These are phyloP conservation scores for Xylona heveae DNA, from an alignment of 495 filamentous ascomycete species.

Conservation along the genomic window DNA sequence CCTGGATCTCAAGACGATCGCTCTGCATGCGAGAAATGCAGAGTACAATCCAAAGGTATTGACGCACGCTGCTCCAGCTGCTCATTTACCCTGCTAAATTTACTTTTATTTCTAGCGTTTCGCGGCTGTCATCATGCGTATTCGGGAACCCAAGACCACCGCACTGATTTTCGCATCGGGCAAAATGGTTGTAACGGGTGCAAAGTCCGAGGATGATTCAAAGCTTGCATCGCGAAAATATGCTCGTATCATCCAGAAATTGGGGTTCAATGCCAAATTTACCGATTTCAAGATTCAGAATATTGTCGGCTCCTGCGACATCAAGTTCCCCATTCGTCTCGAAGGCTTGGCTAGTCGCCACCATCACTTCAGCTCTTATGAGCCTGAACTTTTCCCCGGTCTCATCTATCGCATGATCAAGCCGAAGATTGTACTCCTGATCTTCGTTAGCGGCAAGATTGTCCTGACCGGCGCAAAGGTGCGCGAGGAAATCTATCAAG, in stretches of 20 bases:
- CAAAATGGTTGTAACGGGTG: slow-evolving; percentile 99
- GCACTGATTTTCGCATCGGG: slow-evolving; percentile 94
- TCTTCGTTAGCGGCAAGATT: slow-evolving; percentile 98
- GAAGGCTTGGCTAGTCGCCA: slow-evolving; percentile 89
- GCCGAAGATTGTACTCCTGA: slow-evolving; percentile 96
- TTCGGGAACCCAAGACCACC: slow-evolving; percentile 96
- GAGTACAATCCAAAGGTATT: slow-evolving; percentile 95
- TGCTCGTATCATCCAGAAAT: slow-evolving; percentile 97
- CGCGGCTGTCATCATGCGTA: slow-evolving; percentile 98
- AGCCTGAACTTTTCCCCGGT: slow-evolving; percentile 96
- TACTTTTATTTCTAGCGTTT: slow-evolving; percentile 53
- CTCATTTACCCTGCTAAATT: background rate
- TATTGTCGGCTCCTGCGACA: slow-evolving; percentile 95
- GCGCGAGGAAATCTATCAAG: slow-evolving; percentile 95
- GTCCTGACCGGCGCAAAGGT: slow-evolving; percentile 96
- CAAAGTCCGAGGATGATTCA: slow-evolving; percentile 95
- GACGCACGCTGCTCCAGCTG: slow-evolving; percentile 5
- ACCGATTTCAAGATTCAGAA: slow-evolving; percentile 99
- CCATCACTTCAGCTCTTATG: slow-evolving; percentile 98
- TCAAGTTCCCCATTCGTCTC: slow-evolving; percentile 96
- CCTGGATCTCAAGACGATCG: slow-evolving; percentile 97
- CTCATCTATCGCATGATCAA: slow-evolving; percentile 99
- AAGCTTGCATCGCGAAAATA: slow-evolving; percentile 96
- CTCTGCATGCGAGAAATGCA: slow-evolving; percentile 91
- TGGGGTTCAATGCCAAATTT: slow-evolving; percentile 98